Evolutionary conservation across 2,329 filamentous ascomycete species (phyloP).

Genomic region (Botrytis fragariae): DNA sequence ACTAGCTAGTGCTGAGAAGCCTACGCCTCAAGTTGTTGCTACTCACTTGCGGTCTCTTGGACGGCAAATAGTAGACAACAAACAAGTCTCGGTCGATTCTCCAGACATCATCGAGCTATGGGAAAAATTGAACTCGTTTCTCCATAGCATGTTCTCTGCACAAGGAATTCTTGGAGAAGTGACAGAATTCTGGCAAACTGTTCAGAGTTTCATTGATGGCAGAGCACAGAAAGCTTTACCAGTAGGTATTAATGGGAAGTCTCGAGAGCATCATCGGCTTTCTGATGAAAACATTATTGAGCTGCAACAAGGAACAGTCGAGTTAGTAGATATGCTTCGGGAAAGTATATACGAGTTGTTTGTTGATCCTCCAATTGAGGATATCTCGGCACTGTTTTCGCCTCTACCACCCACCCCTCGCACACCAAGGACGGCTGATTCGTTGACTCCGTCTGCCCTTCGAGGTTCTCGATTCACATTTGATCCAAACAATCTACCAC

Average conservation of each 20-base stretch:
- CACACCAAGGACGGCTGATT: conserved; percentile 57
- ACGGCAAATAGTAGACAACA: conserved; percentile 62
- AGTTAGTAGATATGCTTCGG: conserved; percentile 80
- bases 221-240: conserved; percentile 79
- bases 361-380: conserved; percentile 81
- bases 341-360: conserved; percentile 82
- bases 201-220: conserved; percentile 85
- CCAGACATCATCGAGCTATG: conserved; percentile 83
- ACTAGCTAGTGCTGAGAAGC: conserved; percentile 71
- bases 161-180: conserved; percentile 85
- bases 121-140: conserved; percentile 78
- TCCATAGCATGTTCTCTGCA: conserved; percentile 71
- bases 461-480: conserved; percentile 77
- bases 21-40: conserved; percentile 65
- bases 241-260: conserved; percentile 76
- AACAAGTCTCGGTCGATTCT: conserved; percentile 67
- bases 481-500: conserved; percentile 72
- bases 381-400: conserved; percentile 83
- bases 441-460: conserved; percentile 52
- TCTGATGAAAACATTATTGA: conserved; percentile 67
- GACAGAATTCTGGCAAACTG: conserved; percentile 89
- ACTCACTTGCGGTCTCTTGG: conserved; percentile 73
- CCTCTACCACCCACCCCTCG: conserved; percentile 69
- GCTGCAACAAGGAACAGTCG: conserved; percentile 72
- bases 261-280: conserved; percentile 75